Base-by-base conservation (phyloP, 331 rosid genomes). In the Spiraea crenata region DNA sequence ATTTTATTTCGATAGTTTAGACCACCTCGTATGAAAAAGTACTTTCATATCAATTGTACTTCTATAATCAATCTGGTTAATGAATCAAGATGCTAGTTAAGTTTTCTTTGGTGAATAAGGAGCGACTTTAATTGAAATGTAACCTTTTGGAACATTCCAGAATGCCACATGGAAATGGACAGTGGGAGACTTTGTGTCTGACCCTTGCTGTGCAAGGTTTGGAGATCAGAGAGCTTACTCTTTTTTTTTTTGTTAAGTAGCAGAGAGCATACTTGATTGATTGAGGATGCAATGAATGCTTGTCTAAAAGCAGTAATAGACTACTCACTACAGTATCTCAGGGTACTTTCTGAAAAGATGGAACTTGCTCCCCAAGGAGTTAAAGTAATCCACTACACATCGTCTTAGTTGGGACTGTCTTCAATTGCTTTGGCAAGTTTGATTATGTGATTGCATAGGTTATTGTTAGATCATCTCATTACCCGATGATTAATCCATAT, bases 341-440 rank as follows among this genome's bases (percentile, higher is more conserved):
- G 63, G 63, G 46, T 6, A 61, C 49, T 41, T 61, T n/a, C n/a
- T 59, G 64, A 48, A 17, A n/a, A 40, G 48, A 35, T 5, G 49
- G 66, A 61, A n/a, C 66, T 61, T 61, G 66, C 66, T 39, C 66
- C 66, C 2, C 3, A 61, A 4, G 66, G 66, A 39, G 2, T 52
- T 52, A 3, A 31, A 52, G 57, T 11, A 25, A 52, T 17, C 12
- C 19, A 4, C 54, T 49, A 49, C 31, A 25, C 31, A 25, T 3
- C 6, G 5, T 49, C 19, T 15, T 49, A 14, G 54, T 49, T 49
- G 16, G 19, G 46, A 42, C 46, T 42, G 46, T 42, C 9, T 42
- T 6, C 9, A 42, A 42, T 42, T 42, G 31, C 31, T 25, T 25
- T 25, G 31, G 31, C 31, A 25, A 25, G 31, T 25, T 25, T 25